Evolutionary conservation across 2,329 filamentous ascomycete genomes (phyloP), one percentile per base, ranked within the genome.

Genomic region (Chaetomium strumarium): DNA sequence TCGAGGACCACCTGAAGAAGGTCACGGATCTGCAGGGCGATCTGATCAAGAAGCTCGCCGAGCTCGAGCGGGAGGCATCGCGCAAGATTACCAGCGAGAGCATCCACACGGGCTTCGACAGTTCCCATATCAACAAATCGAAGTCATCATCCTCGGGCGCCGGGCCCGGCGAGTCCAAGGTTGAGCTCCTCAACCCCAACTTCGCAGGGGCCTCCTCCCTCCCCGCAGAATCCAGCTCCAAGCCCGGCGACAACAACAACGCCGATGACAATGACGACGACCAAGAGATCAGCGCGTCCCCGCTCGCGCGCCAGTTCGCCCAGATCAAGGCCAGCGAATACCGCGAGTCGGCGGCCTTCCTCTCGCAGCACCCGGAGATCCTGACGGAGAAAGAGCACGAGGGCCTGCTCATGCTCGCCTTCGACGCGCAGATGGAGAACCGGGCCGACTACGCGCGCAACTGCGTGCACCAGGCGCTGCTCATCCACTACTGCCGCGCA

Each of bases 71-170:
- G 68, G 87, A 93, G 60, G 91, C 96, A 61, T 74, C 79, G 55
- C 82, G 80, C 67, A 96, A 97, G 74, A 99, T 99, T 58, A 99
- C 93, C 11, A 97, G 91, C 66, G 91, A 96, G 60, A 79, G 82
- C 60, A 83, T 95, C 62, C 87, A 91, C 64, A 90, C 86, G 2
- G 93, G 93, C 6, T 99, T 99, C 67, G 84, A 95, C 70, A 92
- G 83, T 68, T 95, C 91, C 2, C 80, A 86, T 60, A 83, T 99
- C 49, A 76, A 81, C 63, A 92, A 90, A 68, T 67, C 75, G 8
- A 70, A 72, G 48, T 62, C 55, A 8, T 51, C 57, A 5, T 59
- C 58, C 10, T 58, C 64, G 5, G 8, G 72, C 74, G 37, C 74
- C 73, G 55, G 69, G 39, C 24, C 37, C 33, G 5, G 16, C 19